Evolutionary conservation across 192 early-diverging fungal species (phyloP), one percentile per base, ranked within the genome.

Genomic region (Entophlyctis luteolus): DNA sequence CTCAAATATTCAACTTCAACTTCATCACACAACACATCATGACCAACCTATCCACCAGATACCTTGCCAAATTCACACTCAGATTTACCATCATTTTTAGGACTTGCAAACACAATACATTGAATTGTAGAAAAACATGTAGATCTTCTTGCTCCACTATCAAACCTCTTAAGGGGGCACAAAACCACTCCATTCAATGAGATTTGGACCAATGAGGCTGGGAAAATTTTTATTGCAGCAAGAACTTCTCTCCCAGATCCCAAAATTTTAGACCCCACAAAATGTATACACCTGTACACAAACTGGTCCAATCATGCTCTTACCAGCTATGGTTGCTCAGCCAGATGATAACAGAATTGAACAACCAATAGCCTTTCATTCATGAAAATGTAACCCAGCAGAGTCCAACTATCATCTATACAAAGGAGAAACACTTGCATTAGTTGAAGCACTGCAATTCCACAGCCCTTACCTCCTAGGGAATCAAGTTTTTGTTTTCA

Each of bases 31-130:
- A n/a, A n/a, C n/a, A n/a, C n/a, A n/a, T n/a, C n/a, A n/a, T n/a
- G n/a, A n/a, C n/a, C n/a, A n/a, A n/a, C n/a, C n/a, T n/a, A n/a
- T n/a, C n/a, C n/a, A n/a, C n/a, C n/a, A n/a, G n/a, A n/a, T n/a
- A n/a, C n/a, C n/a, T n/a, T n/a, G n/a, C 65, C 65, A 1, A 18
- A n/a, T 1, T 20, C 10, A 2, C 38, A 20, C 18, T n/a, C 59
- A 16, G 65, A 67, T 18, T 56, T 67, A 14, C 58, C 57, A 1
- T 33, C 32, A 10, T 67, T 67, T 3, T n/a, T 67, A 18, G 65
- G 65, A 10, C 57, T 67, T 23, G 34, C 58, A 28, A 67, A 67
- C 59, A 67, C 65, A 16, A 42, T 67, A 3, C 59, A 62, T 25
- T 4, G 54, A 0, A 63, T 67, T 52, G 3, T 62, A 12, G 8